A percentile compares a stretch with the other conserved stretches of the same genome.
These are phyloP conservation scores for Beauveria rudraprayagi DNA, from an alignment of 2,329 filamentous ascomycete species.

Conservation along the genomic window DNA sequence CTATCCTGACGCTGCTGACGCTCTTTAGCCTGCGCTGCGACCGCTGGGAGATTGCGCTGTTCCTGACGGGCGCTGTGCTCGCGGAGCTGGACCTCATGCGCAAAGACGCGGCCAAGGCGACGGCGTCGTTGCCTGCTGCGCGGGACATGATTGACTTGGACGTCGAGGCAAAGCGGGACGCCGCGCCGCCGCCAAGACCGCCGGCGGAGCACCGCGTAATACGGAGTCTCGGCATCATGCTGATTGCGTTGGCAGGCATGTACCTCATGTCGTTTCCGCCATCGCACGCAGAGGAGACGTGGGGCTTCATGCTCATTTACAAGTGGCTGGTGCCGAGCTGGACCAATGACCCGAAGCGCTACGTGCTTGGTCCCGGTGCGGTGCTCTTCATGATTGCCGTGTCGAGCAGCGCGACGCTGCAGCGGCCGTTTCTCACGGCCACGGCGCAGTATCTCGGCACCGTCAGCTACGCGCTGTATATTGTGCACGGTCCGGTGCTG, in stretches of 20 bases:
- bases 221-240: background rate
- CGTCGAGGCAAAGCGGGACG: background rate
- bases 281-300: background rate
- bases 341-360: slow-evolving; percentile 1
- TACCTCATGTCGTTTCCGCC: slow-evolving; percentile 8
- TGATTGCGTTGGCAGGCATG: background rate
- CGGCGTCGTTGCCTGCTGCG: background rate
- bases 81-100: slow-evolving; percentile 1
- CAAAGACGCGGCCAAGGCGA: background rate
- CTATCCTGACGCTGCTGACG: background rate
- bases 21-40: background rate
- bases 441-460: slow-evolving; percentile 9
- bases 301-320: background rate
- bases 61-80: background rate
- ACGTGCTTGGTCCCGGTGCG: slow-evolving; percentile 3
- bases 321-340: background rate
- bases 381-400: slow-evolving; percentile 4
- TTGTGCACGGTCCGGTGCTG: slow-evolving; percentile 11
- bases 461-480: slow-evolving; percentile 11
- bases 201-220: background rate
- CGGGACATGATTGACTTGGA: background rate
- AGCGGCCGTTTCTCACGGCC: slow-evolving; percentile 6
- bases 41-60: slow-evolving; percentile 6
- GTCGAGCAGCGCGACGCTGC: background rate
- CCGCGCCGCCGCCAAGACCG: background rate